Evolutionary conservation across 805 yeast genomes (phyloP).

Genomic region (Metschnikowia gelsemii): DNA sequence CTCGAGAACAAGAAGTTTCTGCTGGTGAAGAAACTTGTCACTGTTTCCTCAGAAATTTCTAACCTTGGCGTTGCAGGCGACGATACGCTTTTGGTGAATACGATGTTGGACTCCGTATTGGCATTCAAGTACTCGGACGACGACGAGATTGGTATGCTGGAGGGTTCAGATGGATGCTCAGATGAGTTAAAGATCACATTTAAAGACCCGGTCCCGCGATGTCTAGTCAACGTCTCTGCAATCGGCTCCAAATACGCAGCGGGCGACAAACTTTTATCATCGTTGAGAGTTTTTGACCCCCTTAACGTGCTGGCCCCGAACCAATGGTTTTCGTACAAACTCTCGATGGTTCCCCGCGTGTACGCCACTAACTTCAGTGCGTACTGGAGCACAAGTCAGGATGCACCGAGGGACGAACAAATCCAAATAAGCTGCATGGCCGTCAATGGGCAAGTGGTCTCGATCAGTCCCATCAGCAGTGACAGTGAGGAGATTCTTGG

Average conservation of each 20-base stretch:
- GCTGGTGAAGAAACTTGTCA: conserved; percentile 25
- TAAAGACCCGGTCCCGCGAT: conserved; percentile 37
- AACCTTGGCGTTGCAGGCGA: conserved; percentile 24
- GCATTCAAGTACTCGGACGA: conserved; percentile 24
- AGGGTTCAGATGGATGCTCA: background rate
- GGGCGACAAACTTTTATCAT: conserved; percentile 38
- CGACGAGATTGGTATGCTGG: background rate
- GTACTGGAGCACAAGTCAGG: too few relatives aligned
- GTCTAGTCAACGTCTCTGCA: conserved; percentile 31
- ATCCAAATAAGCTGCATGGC: conserved; percentile 34
- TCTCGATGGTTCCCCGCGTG: conserved; percentile 36
- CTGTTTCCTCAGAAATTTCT: conserved; percentile 32
- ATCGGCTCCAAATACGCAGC: conserved; percentile 26
- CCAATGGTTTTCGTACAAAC: conserved; percentile 17
- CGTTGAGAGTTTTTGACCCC: conserved; percentile 29
- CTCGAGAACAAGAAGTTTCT: conserved; percentile 32
- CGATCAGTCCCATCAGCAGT: conserved; percentile 12
- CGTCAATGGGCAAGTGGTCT: conserved; percentile 38
- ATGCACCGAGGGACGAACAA: too few relatives aligned
- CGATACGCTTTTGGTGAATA: conserved; percentile 27
- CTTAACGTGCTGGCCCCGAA: background rate
- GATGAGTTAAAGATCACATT: conserved; percentile 15
- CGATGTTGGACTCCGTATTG: conserved; percentile 36
- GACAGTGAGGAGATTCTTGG: conserved; percentile 17
- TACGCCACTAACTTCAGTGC: conserved; percentile 24